Percentiles rank a stretch among this genome's conserved stretches.
Evolutionary conservation across 2,329 filamentous ascomycete species (phyloP).

Genomic region (Coleophoma crateriformis): DNA sequence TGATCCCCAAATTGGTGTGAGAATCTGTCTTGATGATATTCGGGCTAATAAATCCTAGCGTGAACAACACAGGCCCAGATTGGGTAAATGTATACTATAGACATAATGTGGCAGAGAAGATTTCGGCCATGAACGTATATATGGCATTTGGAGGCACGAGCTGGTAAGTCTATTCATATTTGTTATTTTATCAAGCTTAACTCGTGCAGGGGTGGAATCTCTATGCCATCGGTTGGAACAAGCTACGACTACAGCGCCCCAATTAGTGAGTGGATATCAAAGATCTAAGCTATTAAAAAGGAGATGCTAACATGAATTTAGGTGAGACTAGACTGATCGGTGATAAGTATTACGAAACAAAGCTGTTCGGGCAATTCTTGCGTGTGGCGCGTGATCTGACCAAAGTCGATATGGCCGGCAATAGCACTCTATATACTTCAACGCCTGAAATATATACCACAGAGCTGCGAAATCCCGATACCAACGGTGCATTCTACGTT

Average conservation of each 20-base stretch:
- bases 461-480: conserved; percentile 54
- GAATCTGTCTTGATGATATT: conserved; percentile 16
- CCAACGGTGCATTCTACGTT: conserved; percentile 52
- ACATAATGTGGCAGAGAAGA: conserved; percentile 52
- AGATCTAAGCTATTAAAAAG: neutral
- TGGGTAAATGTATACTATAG: conserved; percentile 62
- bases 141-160: conserved; percentile 63
- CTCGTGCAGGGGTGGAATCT: conserved; percentile 37
- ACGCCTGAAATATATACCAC: conserved; percentile 46
- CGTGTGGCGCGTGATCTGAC: conserved; percentile 51
- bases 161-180: conserved; percentile 31
- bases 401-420: conserved; percentile 43
- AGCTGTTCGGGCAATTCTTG: conserved; percentile 54
- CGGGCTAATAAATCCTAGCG: neutral
- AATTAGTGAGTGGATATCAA: conserved; percentile 27
- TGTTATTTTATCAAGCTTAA: too few species aligned
- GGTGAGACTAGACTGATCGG: conserved; percentile 38
- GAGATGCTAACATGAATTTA: neutral
- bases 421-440: conserved; percentile 43
- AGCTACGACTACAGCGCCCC: conserved; percentile 61
- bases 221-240: conserved; percentile 50
- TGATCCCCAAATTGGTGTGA: neutral
- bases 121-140: conserved; percentile 56
- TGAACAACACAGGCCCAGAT: conserved; percentile 45
- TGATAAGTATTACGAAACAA: conserved; percentile 58